Conservation (phyloP, 148 eudicot species). For the Chenopodium berlandieri region DNA sequence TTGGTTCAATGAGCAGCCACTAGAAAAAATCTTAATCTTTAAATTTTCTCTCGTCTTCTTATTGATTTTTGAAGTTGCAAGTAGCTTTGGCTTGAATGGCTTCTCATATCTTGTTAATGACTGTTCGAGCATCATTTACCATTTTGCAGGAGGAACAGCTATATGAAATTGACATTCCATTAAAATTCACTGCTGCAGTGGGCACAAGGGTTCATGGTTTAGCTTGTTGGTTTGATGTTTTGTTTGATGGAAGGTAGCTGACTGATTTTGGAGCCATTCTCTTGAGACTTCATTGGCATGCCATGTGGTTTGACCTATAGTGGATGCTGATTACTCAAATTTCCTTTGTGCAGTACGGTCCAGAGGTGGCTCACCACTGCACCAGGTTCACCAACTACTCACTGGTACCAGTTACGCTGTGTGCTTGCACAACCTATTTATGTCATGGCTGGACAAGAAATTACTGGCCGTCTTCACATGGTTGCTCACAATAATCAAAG, state of each 20-base stretch:
- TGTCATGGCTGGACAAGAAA: conserved; percentile 97
- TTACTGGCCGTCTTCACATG: conserved; percentile 85
- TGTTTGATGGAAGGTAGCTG: conserved; percentile 89
- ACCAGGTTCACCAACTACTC: conserved; percentile 98
- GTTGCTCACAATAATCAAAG: conserved; percentile 96
- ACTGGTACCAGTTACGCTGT: conserved; percentile 97
- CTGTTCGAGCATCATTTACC: not conserved
- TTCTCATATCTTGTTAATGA: not conserved
- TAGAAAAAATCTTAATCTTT: too few species aligned
- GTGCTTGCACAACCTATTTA: conserved; percentile 93
- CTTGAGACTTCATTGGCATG: not conserved
- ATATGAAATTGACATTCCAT: conserved; percentile 85
- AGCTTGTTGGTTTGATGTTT: conserved; percentile 99
- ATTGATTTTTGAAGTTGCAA: not conserved
- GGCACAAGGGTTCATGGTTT: conserved; percentile 93
- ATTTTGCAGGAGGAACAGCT: conserved; percentile 83
- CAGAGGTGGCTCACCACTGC: conserved; percentile 98
- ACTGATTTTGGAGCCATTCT: not conserved
- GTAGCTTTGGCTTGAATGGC: not conserved
- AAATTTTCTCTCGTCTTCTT: not conserved
- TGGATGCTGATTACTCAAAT: not conserved
- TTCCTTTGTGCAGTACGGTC: conserved; percentile 53
- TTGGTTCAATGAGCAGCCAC: too few species aligned
- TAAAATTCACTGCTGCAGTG: conserved; percentile 70
- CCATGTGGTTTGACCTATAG: conserved; percentile 1